Percentiles rank a stretch among this genome's conserved stretches.
Evolutionary conservation across 148 eudicot genomes (phyloP).

Genomic region (Amaranthus hypochondriacus): DNA sequence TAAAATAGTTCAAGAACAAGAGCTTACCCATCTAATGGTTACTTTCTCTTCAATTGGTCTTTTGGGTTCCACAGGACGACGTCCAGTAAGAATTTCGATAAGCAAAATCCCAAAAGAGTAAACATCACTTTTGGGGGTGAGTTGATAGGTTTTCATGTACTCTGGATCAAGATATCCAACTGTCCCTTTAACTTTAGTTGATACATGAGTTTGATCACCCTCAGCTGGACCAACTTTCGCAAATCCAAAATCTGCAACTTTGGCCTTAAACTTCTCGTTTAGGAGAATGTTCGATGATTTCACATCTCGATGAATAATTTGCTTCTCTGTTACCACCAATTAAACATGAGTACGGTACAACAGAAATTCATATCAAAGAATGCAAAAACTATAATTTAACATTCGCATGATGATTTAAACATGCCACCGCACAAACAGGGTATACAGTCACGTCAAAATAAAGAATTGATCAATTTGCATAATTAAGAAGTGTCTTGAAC

Average conservation of each 20-base stretch:
- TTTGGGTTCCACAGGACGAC: constrained; percentile 84
- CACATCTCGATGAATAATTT: constrained; percentile 91
- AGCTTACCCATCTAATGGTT: constrained; percentile 80
- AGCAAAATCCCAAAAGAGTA: constrained; percentile 85
- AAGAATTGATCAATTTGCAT: too few species aligned
- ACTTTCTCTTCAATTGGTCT: constrained; percentile 62
- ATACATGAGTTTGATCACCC: constrained; percentile 64
- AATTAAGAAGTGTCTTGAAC: too few species aligned
- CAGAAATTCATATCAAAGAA: too few species aligned
- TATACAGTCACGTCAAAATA: too few species aligned
- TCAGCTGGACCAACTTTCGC: constrained; percentile 74
- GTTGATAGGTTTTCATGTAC: constrained; percentile 93
- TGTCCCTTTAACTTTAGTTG: constrained; percentile 98
- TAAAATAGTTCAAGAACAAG: background rate
- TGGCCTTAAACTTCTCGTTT: constrained; percentile 72
- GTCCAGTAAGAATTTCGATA: constrained; percentile 81
- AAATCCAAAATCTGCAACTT: constrained; percentile 98
- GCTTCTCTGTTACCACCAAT: constrained; percentile 57
- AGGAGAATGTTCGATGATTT: constrained; percentile 94
- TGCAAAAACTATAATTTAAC: too few species aligned
- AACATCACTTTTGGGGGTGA: constrained; percentile 89
- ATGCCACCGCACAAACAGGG: too few species aligned
- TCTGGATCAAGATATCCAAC: constrained; percentile 96
- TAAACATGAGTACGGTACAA: too few species aligned
- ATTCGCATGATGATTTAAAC: too few species aligned